These are phyloP conservation scores for Quercus phellos DNA, from an alignment of 331 rosid species.

Conservation along the genomic window DNA sequence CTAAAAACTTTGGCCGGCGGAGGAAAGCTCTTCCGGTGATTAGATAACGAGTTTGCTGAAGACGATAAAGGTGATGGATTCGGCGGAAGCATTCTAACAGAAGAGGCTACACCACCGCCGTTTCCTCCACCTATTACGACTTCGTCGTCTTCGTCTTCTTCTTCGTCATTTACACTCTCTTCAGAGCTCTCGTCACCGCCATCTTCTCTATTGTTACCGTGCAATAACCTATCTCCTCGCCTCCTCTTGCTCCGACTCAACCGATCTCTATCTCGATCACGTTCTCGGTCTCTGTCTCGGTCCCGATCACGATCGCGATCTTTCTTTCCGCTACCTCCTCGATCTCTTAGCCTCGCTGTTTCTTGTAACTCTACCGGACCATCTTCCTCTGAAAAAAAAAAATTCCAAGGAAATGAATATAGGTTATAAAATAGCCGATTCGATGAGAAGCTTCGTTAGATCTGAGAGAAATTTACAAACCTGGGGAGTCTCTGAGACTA, in stretches of 20 bases:
- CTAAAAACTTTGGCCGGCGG: conserved; percentile 60
- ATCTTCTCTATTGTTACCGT: conserved; percentile 63
- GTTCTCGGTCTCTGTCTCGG: conserved; percentile 50
- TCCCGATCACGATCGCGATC: conserved; percentile 65
- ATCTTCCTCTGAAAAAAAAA: conserved; percentile 59
- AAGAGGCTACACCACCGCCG: conserved; percentile 34
- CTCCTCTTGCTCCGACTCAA: conserved; percentile 69
- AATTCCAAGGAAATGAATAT: background rate
- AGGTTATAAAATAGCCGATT: background rate
- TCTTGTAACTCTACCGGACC: conserved; percentile 76
- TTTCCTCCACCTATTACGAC: conserved; percentile 26
- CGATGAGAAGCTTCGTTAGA: conserved; percentile 29
- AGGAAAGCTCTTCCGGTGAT: conserved; percentile 78
- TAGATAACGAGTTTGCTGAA: conserved; percentile 33
- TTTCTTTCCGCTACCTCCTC: conserved; percentile 71
- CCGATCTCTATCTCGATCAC: conserved; percentile 91
- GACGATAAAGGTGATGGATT: conserved; percentile 47
- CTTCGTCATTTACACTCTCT: conserved; percentile 84
- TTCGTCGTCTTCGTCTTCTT: conserved; percentile 53
- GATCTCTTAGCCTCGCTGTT: conserved; percentile 81
- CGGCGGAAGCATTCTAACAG: conserved; percentile 84
- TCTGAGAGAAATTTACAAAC: conserved; percentile 57
- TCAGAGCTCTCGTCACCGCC: conserved; percentile 84
- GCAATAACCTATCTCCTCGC: conserved; percentile 76
- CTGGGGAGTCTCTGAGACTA: conserved; percentile 92